Conservation (phyloP, 2,329 filamentous ascomycete species). For the Neofusicoccum parvum region DNA sequence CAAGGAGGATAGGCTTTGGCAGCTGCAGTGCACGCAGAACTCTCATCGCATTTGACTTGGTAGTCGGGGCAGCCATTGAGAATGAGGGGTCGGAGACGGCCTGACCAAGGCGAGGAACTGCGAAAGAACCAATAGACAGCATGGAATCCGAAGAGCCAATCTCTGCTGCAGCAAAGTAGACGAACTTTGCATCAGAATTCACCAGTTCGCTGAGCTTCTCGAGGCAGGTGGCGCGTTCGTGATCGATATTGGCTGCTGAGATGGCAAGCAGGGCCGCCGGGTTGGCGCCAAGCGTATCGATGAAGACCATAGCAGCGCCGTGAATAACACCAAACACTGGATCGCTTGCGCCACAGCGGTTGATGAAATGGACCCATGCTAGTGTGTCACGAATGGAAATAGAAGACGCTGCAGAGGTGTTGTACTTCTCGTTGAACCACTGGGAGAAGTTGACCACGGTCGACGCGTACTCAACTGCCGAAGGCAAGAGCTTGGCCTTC, state of each 20-base stretch:
- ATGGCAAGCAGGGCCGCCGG: slow-evolving; percentile 83
- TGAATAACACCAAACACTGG: slow-evolving; percentile 65
- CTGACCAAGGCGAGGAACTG: slow-evolving; percentile 57
- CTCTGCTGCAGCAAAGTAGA: slow-evolving; percentile 67
- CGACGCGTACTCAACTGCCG: slow-evolving; percentile 60
- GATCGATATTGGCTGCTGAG: slow-evolving; percentile 67
- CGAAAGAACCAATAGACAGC: slow-evolving; percentile 75
- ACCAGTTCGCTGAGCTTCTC: slow-evolving; percentile 70
- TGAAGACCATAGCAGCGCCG: slow-evolving; percentile 91
- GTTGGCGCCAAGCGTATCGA: slow-evolving; percentile 93
- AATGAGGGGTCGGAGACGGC: slow-evolving; percentile 63
- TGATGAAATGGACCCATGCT: slow-evolving; percentile 92
- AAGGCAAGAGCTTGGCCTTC: slow-evolving; percentile 66
- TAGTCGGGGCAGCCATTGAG: slow-evolving; percentile 87
- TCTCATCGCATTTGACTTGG: slow-evolving; percentile 84
- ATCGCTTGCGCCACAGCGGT: slow-evolving; percentile 59
- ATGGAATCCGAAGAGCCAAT: slow-evolving; percentile 57
- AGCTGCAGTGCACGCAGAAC: slow-evolving; percentile 87
- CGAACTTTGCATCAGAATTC: slow-evolving; percentile 59
- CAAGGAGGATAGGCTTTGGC: slow-evolving; percentile 86
- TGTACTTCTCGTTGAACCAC: slow-evolving; percentile 84
- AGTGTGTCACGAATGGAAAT: slow-evolving; percentile 93
- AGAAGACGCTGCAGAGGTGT: slow-evolving; percentile 72
- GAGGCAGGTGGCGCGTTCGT: slow-evolving; percentile 74
- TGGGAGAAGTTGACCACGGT: slow-evolving; percentile 83